Conservation (phyloP, 768 basidiomycete genomes). For the Tubosaeta sp. region DNA sequence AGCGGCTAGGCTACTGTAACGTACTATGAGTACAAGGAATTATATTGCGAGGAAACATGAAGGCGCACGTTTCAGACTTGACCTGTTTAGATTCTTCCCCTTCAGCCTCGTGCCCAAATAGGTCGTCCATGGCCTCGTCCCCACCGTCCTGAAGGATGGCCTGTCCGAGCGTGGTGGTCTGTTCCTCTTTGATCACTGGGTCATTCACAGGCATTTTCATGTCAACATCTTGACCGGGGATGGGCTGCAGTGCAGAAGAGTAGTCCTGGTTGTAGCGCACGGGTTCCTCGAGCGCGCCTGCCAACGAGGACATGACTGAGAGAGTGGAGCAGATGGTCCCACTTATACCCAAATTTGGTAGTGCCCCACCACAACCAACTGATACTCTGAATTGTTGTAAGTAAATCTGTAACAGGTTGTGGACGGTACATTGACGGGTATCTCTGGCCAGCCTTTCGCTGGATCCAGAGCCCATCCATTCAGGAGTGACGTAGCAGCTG, state of each 20-base stretch:
- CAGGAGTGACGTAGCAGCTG: not conserved
- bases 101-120: constrained; percentile 73
- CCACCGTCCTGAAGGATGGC: constrained; percentile 14
- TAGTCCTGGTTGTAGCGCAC: constrained; percentile 21
- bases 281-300: constrained; percentile 48
- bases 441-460: not conserved
- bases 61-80: constrained; percentile 46
- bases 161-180: constrained; percentile 9
- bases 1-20: constrained; percentile 34
- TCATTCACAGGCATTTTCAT: constrained; percentile 32
- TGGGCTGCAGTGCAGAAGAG: constrained; percentile 4
- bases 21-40: constrained; percentile 16
- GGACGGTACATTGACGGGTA: not conserved
- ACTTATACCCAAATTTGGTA: constrained; percentile 13
- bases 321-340: not conserved
- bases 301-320: constrained; percentile 52
- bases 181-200: constrained; percentile 17
- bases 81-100: constrained; percentile 34
- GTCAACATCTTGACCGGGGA: constrained; percentile 35
- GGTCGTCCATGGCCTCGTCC: constrained; percentile 69
- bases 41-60: constrained; percentile 3
- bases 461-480: not conserved
- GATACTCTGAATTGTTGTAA: not conserved
- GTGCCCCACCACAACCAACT: not conserved
- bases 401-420: not conserved